Evolutionary conservation across 2,329 filamentous ascomycete species (phyloP).

Genomic region (Zasmidium cellare): DNA sequence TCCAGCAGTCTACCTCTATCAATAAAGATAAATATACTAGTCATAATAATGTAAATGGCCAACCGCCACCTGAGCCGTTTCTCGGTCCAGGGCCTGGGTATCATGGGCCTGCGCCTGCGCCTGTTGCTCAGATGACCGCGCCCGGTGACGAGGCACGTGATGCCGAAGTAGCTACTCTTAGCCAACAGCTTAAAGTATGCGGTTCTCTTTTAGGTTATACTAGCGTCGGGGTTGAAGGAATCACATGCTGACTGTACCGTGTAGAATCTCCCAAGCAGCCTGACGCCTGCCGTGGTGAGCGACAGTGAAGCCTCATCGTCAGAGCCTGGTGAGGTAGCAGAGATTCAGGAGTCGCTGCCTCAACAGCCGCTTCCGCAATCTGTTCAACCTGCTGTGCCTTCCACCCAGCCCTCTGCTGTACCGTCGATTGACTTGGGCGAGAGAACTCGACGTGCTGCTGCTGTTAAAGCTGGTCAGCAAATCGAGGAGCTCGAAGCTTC

Average conservation of each 20-base stretch:
- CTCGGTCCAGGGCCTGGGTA: background rate
- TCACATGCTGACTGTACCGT: background rate
- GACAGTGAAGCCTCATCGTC: background rate
- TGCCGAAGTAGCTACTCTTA: background rate
- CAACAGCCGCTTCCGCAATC: background rate
- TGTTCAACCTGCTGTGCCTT: no score
- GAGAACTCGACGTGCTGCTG: background rate
- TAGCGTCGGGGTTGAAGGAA: background rate
- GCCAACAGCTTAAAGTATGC: background rate
- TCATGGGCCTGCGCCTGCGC: background rate
- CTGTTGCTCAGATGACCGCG: background rate
- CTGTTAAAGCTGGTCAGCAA: background rate
- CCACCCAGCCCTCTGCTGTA: background rate
- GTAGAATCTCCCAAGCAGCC: background rate
- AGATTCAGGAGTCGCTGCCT: background rate
- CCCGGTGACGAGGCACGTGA: background rate
- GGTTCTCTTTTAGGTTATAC: background rate
- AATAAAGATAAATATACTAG: background rate
- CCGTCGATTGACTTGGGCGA: background rate
- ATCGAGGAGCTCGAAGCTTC: background rate
- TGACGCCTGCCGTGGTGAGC: background rate
- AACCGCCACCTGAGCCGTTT: background rate
- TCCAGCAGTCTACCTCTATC: background rate
- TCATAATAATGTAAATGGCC: background rate
- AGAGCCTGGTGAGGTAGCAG: background rate